A percentile compares a stretch with the other conserved stretches of the same genome.
Evolutionary conservation across 305 asterid species (phyloP).

Genomic region (Fraxinus ornus): DNA sequence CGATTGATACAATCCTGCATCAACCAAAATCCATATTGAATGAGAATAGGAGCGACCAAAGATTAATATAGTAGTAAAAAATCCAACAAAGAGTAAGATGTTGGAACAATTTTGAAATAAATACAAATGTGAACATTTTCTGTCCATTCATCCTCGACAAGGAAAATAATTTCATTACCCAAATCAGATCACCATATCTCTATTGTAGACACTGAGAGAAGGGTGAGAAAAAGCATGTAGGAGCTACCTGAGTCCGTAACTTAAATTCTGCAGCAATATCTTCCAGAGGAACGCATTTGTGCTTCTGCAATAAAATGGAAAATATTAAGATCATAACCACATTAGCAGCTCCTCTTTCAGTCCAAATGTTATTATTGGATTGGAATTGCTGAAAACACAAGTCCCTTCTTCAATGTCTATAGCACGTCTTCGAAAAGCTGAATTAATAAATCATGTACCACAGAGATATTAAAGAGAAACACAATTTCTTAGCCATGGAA

Average conservation of each 20-base stretch:
- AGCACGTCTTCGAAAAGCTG: not conserved
- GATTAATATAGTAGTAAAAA: not conserved
- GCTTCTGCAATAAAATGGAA: conserved; percentile 57
- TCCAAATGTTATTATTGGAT: not conserved
- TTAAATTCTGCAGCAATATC: conserved; percentile 98
- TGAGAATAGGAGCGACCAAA: conserved; percentile 16
- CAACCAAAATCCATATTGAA: conserved; percentile 8
- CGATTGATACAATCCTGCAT: conserved; percentile 95
- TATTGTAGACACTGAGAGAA: not conserved
- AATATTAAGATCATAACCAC: conserved; percentile 23
- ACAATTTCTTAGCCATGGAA: not conserved
- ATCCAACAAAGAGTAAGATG: not conserved
- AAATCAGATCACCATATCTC: not conserved
- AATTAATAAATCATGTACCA: not conserved
- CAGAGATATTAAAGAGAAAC: not conserved
- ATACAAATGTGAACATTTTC: not conserved
- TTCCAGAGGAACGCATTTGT: conserved; percentile 92
- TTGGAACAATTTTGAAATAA: not conserved
- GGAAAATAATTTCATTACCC: not conserved
- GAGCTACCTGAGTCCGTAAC: conserved; percentile 84
- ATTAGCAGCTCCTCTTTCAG: not conserved
- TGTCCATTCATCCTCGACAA: conserved; percentile 11
- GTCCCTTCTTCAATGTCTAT: not conserved
- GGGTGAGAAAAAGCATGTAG: conserved; percentile 12
- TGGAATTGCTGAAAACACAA: not conserved